A percentile compares a stretch with the other conserved stretches of the same genome.
Conservation (phyloP, 2,329 filamentous ascomycete species). For the Pseudogymnoascus sp. region DNA sequence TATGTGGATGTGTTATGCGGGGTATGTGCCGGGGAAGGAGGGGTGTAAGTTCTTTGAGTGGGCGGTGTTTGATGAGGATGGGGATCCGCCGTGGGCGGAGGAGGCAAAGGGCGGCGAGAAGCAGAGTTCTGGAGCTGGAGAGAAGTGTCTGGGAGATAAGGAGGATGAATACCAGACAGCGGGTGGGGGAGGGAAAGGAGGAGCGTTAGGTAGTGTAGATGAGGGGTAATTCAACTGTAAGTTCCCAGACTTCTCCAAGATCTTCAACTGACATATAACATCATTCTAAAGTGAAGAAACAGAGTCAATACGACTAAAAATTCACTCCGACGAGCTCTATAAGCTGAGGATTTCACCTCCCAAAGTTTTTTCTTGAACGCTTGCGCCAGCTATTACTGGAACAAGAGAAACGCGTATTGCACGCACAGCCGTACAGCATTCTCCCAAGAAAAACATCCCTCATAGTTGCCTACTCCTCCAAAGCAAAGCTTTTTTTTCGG, state of each 20-base stretch:
- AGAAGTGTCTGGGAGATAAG: neutral
- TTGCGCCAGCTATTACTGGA: too few relatives aligned
- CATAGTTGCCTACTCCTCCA: too few relatives aligned
- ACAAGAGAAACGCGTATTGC: too few relatives aligned
- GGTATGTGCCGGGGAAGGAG: conserved; percentile 60
- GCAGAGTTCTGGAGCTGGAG: neutral
- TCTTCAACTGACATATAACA: neutral
- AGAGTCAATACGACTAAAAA: neutral
- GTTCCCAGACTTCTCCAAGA: neutral
- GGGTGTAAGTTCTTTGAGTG: conserved; percentile 76
- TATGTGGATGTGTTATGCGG: conserved; percentile 89
- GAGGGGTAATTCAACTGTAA: neutral
- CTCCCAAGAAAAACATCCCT: too few relatives aligned
- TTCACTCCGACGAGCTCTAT: neutral
- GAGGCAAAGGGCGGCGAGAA: neutral
- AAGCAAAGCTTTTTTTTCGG: too few relatives aligned
- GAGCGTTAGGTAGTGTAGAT: neutral
- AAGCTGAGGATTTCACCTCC: neutral
- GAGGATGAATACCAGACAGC: neutral
- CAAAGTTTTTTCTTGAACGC: neutral
- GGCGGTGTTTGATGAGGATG: conserved; percentile 82
- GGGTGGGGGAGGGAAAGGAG: neutral
- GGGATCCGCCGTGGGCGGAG: conserved; percentile 59
- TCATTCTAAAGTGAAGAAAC: neutral
- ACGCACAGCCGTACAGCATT: too few relatives aligned